Evolutionary conservation across 2,329 filamentous ascomycete species (phyloP).

Genomic region (Dactylella cylindrospora): DNA sequence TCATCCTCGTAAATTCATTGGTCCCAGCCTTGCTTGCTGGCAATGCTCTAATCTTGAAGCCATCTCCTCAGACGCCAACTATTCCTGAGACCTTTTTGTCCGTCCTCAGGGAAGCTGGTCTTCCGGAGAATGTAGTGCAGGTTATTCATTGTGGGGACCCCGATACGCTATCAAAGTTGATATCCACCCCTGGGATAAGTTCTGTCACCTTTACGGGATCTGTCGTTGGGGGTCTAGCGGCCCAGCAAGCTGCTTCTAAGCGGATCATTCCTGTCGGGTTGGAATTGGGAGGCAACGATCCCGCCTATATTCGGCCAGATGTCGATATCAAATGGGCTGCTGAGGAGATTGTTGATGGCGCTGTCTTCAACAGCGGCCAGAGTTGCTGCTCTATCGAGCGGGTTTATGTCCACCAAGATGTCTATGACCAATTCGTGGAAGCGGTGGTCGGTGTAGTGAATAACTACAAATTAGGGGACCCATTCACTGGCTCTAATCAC

Average conservation of each 20-base stretch:
- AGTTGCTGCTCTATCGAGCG: conserved; percentile 92
- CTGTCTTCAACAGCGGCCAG: conserved; percentile 98
- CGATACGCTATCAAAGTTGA: conserved; percentile 72
- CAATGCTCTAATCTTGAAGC: conserved; percentile 90
- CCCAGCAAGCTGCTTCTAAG: conserved; percentile 80
- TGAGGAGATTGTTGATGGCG: conserved; percentile 89
- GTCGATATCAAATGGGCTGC: conserved; percentile 89
- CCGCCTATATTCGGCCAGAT: conserved; percentile 82
- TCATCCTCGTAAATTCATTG: conserved; percentile 88
- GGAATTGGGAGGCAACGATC: conserved; percentile 92
- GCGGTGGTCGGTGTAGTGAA: conserved; percentile 76
- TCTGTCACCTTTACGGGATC: conserved; percentile 93
- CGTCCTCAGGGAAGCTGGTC: conserved; percentile 75
- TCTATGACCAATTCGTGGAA: conserved; percentile 79
- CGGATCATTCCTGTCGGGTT: conserved; percentile 83
- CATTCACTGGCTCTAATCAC: conserved; percentile 63
- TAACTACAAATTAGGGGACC: conserved; percentile 69
- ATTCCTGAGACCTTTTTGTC: conserved; percentile 79
- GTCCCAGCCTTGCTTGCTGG: conserved; percentile 88
- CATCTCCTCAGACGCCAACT: conserved; percentile 90
- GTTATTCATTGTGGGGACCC: conserved; percentile 88
- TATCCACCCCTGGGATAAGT: conserved; percentile 73
- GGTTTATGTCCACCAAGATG: conserved; percentile 81
- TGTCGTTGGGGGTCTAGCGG: conserved; percentile 79
- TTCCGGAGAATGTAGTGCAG: conserved; percentile 81